Percentiles rank a stretch among this genome's conserved stretches.
phyloP scores from a whole-genome alignment of 495 filamentous ascomycete genomes.

The Aspergillus ellipticus region DNA sequence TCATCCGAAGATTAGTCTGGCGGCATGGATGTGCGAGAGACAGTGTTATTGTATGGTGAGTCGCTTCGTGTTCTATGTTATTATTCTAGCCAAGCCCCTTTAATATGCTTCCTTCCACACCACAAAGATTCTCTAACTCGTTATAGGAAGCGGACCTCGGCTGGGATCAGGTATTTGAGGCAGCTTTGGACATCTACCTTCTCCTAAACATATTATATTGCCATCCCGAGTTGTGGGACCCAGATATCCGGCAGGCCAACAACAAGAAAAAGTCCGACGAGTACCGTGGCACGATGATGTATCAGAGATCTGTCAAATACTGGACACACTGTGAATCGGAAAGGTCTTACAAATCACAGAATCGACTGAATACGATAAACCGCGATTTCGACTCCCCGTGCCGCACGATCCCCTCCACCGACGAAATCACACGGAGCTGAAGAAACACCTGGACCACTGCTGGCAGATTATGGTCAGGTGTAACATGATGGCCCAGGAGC shows the following conservation, averaged over 20 bases:
- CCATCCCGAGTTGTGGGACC: constrained; percentile 20
- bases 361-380: constrained; percentile 6
- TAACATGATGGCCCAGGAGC: constrained; percentile 19
- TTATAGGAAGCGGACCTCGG: not conserved
- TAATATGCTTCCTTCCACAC: not conserved
- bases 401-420: constrained; percentile 22
- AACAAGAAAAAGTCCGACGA: constrained; percentile 6
- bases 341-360: constrained; percentile 14
- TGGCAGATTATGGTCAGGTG: constrained; percentile 22
- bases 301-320: constrained; percentile 8
- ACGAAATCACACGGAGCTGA: constrained; percentile 10
- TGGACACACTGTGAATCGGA: constrained; percentile 9
- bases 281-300: constrained; percentile 19
- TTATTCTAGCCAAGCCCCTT: no score
- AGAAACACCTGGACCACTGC: constrained; percentile 16
- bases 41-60: constrained; percentile 5
- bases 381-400: constrained; percentile 1
- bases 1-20: constrained; percentile 10
- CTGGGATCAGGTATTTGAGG: constrained; percentile 16
- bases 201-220: constrained; percentile 16
- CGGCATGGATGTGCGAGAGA: constrained; percentile 4
- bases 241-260: not conserved
- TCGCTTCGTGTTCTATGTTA: no score
- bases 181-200: constrained; percentile 15
- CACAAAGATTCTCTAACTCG: not conserved